Percentiles rank a stretch among this genome's conserved stretches.
Evolutionary conservation across 495 filamentous ascomycete genomes (phyloP).

Genomic region (Symbiotaphrina buchneri): DNA sequence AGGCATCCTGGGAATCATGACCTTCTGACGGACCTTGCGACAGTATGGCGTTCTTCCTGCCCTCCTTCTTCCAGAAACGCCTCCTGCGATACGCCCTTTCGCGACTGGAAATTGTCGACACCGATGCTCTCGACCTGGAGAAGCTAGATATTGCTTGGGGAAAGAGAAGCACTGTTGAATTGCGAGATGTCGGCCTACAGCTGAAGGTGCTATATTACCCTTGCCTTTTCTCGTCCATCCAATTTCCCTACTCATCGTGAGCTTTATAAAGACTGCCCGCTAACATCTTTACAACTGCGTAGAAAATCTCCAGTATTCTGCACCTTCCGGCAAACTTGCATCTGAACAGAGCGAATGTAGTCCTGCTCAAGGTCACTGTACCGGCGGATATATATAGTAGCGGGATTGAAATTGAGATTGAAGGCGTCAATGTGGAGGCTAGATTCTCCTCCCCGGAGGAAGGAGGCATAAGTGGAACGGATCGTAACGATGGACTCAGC

Average conservation of each 20-base stretch:
- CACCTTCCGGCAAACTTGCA: slow-evolving; percentile 45
- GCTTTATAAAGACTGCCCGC: background rate
- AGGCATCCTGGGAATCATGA: too few relatives aligned
- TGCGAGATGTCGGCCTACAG: slow-evolving; percentile 59
- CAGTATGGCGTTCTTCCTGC: too few relatives aligned
- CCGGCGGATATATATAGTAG: slow-evolving; percentile 64
- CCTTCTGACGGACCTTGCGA: too few relatives aligned
- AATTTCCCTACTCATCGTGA: background rate
- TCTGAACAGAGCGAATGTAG: slow-evolving; percentile 44
- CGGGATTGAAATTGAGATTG: slow-evolving; percentile 52
- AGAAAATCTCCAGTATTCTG: slow-evolving; percentile 57
- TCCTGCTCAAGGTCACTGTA: slow-evolving; percentile 49
- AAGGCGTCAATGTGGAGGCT: slow-evolving; percentile 57
- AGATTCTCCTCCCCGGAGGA: slow-evolving; percentile 22
- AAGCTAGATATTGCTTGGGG: slow-evolving; percentile 60
- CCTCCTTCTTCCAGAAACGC: slow-evolving; percentile 62
- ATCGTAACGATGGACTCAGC: slow-evolving; percentile 4
- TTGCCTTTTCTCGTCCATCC: background rate
- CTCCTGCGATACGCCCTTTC: slow-evolving; percentile 63
- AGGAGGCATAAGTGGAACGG: background rate
- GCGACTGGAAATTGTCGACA: slow-evolving; percentile 60
- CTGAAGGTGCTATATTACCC: slow-evolving; percentile 30
- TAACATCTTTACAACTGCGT: slow-evolving; percentile 3
- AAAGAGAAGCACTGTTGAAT: slow-evolving; percentile 51
- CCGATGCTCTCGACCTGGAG: slow-evolving; percentile 54